Conservation (phyloP, 495 filamentous ascomycete genomes). For the Amphirosellinia nigrospora region DNA sequence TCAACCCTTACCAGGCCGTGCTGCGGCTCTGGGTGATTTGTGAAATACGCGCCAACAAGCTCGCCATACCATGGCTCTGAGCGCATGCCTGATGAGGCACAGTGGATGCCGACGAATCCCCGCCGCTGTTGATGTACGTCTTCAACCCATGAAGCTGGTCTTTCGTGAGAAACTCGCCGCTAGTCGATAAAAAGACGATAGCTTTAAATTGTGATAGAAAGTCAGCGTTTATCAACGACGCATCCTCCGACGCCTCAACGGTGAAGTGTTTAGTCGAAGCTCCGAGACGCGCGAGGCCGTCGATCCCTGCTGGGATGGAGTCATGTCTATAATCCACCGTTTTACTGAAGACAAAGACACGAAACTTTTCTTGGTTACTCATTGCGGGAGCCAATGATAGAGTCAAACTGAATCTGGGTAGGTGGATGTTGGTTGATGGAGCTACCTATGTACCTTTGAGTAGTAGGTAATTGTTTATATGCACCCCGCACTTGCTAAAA, state of each 20-base stretch:
- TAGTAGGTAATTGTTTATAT: neutral
- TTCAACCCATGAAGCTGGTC: conserved; percentile 39
- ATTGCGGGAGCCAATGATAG: neutral
- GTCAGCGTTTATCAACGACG: conserved; percentile 35
- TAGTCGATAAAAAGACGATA: conserved; percentile 45
- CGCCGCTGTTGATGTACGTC: conserved; percentile 39
- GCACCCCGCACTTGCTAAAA: conserved; percentile 4
- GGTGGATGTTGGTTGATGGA: neutral
- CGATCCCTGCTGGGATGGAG: conserved; percentile 44
- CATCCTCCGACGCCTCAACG: conserved; percentile 40
- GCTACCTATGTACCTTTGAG: too few species aligned
- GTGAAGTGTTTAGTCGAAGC: conserved; percentile 31
- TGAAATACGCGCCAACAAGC: conserved; percentile 45
- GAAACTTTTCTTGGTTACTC: conserved; percentile 16
- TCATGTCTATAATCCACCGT: conserved; percentile 44
- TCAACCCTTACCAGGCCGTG: conserved; percentile 32
- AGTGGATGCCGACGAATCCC: conserved; percentile 49
- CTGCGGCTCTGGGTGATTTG: conserved; percentile 43
- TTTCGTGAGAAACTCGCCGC: conserved; percentile 43
- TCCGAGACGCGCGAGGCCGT: conserved; percentile 36
- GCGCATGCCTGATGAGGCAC: conserved; percentile 42
- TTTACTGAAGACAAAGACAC: conserved; percentile 44
- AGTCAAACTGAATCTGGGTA: neutral
- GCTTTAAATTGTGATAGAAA: conserved; percentile 39
- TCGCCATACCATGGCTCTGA: conserved; percentile 42